A percentile compares a stretch with the other conserved stretches of the same genome.
Evolutionary conservation across 352 stramenopile species (phyloP).

Genomic region (Thalassiosira mediterranea): DNA sequence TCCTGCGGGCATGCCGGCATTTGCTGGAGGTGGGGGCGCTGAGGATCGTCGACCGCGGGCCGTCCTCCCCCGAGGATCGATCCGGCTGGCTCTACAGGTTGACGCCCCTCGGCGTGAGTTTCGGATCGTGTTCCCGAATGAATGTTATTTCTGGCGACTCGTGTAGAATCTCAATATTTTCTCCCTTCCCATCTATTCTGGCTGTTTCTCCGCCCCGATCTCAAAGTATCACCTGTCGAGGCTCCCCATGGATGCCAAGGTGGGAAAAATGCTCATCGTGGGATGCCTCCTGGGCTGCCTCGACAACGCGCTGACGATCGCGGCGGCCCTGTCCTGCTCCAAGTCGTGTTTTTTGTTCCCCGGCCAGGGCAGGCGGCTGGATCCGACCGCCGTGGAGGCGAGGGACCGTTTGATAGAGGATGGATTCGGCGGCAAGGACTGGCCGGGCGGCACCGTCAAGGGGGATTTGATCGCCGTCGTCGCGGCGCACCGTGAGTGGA

Average conservation of each 20-base stretch:
- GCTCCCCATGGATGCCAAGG: slow-evolving; percentile 70
- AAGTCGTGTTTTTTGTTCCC: slow-evolving; percentile 56
- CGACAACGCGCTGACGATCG: slow-evolving; percentile 67
- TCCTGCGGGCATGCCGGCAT: slow-evolving; percentile 60
- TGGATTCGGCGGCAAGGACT: slow-evolving; percentile 70
- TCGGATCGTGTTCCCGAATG: no score
- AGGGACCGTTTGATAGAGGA: slow-evolving; percentile 55
- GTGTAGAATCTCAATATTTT: background rate
- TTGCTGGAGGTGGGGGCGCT: slow-evolving; percentile 71
- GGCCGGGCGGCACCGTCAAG: slow-evolving; percentile 60
- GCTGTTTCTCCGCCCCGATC: no score
- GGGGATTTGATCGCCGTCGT: slow-evolving; percentile 71
- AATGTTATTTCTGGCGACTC: background rate
- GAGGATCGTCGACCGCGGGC: slow-evolving; percentile 29
- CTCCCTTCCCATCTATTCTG: background rate
- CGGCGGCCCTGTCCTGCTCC: slow-evolving; percentile 57
- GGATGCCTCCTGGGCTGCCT: slow-evolving; percentile 71
- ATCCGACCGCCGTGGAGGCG: slow-evolving; percentile 16
- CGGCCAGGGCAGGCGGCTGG: slow-evolving; percentile 4
- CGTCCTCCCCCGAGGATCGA: slow-evolving; percentile 11
- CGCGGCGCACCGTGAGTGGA: slow-evolving; percentile 57
- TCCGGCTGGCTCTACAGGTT: slow-evolving; percentile 47
- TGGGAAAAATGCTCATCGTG: slow-evolving; percentile 71
- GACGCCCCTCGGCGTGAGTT: slow-evolving; percentile 56
- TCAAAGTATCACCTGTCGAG: slow-evolving; percentile 59